Evolutionary conservation across 2,329 filamentous ascomycete genomes (phyloP).

Genomic region (Pseudocercospora vitis): DNA sequence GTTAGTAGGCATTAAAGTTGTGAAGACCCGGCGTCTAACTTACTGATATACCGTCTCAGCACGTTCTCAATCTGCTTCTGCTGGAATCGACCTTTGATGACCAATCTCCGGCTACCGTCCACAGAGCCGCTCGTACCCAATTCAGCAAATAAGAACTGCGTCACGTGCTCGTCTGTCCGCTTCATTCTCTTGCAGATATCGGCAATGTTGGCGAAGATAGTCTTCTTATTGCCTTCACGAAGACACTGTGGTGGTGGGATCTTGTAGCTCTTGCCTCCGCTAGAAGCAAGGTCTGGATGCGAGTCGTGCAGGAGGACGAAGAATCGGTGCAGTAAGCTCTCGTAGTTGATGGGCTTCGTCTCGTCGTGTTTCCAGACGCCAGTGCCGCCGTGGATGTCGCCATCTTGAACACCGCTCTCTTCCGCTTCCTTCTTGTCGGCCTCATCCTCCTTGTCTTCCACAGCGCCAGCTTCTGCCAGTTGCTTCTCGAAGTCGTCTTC

Average conservation of each 20-base stretch:
- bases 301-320: constrained; percentile 92
- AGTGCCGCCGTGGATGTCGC: constrained; percentile 82
- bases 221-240: constrained; percentile 99
- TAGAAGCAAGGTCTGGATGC: constrained; percentile 89
- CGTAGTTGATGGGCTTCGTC: constrained; percentile 76
- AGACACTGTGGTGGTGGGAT: constrained; percentile 98
- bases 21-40: constrained; percentile 39
- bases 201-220: constrained; percentile 97
- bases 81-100: constrained; percentile 99
- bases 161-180: constrained; percentile 89
- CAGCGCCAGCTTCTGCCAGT: constrained; percentile 61
- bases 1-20: constrained; percentile 29
- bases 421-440: constrained; percentile 49
- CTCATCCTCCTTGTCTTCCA: constrained; percentile 53
- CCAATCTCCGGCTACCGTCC: constrained; percentile 85
- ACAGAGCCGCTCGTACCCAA: constrained; percentile 96
- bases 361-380: constrained; percentile 87
- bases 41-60: constrained; percentile 89
- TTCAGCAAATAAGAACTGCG: constrained; percentile 94
- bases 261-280: constrained; percentile 86
- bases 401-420: constrained; percentile 52
- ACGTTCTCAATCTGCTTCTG: constrained; percentile 99
- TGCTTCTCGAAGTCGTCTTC: constrained; percentile 68
- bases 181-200: constrained; percentile 99
- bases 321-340: constrained; percentile 83